phyloP scores from a whole-genome alignment of 169 alveolate species.

The Cryptosporidium sp. region DNA sequence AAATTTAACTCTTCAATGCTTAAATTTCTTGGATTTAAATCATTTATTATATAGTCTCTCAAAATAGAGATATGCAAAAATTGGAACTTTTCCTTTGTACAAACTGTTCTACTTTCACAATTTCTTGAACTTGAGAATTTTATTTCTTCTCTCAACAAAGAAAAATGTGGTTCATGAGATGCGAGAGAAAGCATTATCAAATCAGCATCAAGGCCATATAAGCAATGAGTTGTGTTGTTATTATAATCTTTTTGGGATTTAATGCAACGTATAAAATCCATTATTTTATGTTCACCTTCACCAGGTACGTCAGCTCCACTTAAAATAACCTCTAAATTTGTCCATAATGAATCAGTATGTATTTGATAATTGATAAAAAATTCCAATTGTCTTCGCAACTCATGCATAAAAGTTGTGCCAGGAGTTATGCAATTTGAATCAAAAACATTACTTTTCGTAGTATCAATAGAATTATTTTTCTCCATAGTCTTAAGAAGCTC shows the following conservation, averaged over 20 bases:
- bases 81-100: conserved; percentile 78
- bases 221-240: conserved; percentile 95
- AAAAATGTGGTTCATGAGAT: conserved; percentile 96
- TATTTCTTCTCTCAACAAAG: conserved; percentile 93
- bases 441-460: conserved; percentile 79
- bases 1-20: conserved; percentile 60
- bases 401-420: conserved; percentile 95
- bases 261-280: conserved; percentile 90
- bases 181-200: conserved; percentile 96
- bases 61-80: conserved; percentile 78
- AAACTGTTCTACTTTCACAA: conserved; percentile 59
- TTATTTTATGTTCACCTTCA: conserved; percentile 99
- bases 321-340: conserved; percentile 90
- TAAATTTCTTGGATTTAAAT: conserved; percentile 34
- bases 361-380: conserved; percentile 90
- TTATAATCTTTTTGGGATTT: conserved; percentile 83
- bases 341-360: conserved; percentile 91
- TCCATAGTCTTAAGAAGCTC: conserved; percentile 19
- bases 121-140: conserved; percentile 76
- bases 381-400: conserved; percentile 82
- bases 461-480: conserved; percentile 74
- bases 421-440: conserved; percentile 95
- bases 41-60: conserved; percentile 76
- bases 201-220: conserved; percentile 99
- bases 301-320: conserved; percentile 99